Base-by-base conservation (phyloP, 805 yeast species). In the Candida berthetii region DNA sequence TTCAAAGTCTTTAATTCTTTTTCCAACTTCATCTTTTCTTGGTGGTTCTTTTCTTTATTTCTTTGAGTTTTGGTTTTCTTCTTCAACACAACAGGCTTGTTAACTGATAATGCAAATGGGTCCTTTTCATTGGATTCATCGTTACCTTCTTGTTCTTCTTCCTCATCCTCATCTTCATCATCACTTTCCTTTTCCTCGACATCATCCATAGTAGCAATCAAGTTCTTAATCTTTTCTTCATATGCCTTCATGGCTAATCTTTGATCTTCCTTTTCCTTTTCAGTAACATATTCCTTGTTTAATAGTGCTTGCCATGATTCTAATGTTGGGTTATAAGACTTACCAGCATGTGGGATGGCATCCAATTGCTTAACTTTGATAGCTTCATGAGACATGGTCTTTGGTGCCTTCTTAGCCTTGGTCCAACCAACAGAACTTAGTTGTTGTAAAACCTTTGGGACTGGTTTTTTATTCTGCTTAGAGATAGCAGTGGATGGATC, bases 291-390 rank as follows among this genome's bases (percentile, higher is more conserved):
- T 62, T 89, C 97, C 41, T 70, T 66, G 40, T 76, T 67, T 40
- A 93, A 76, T 50, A 90, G 71, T 16, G 61, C 63, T 52, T 79
- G 78, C 99, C 99, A 93, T 22, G 85, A 78, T 42, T 82, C 84
- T 48, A 81, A 68, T 11, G 91, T 74, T 20, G 99, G 99, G 58
- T 93, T 93, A 58, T 88, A 93, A 2, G 98, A 90, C 60, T 84
- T 85, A 42, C 98, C 98, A 2, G 82, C 93, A 52, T 82, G 82
- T 11, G 96, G 89, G 3, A 80, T 42, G 2, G 50, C 60, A 16
- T 70, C 80, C 37, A 65, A 53, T n/a, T 71, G 71, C 43, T 68
- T 72, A 15, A 86, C 74, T 34, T 53, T 52, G n/a, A 80, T 58
- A 1, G 95, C 82, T 3, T 65, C 66, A 27, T 65, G 60, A 37